Evolutionary conservation across 345 rosid species (phyloP).

Genomic region (Hibiscus trionum): DNA sequence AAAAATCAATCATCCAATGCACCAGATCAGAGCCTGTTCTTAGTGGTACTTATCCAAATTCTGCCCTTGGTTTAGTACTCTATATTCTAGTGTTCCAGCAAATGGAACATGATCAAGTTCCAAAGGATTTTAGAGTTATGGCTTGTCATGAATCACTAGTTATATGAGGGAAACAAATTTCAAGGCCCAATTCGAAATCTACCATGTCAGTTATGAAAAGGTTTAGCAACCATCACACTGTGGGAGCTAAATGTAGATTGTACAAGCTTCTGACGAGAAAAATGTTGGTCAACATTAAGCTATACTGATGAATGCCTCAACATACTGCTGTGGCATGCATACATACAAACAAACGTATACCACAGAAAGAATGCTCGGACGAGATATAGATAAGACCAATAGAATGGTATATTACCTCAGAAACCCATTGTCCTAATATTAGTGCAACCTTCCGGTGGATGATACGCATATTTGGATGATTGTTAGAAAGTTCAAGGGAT

Average conservation of each 20-base stretch:
- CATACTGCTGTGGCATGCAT: not conserved
- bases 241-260: not conserved
- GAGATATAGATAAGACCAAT: not conserved
- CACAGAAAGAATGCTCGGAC: not conserved
- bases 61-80: not conserved
- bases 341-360: not conserved
- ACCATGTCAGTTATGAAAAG: not conserved
- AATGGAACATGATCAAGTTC: not conserved
- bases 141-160: not conserved
- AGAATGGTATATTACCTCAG: constrained; percentile 54
- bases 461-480: constrained; percentile 84
- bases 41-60: not conserved
- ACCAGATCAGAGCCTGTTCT: not conserved
- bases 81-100: not conserved
- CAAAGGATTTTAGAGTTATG: not conserved
- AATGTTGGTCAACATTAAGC: not conserved
- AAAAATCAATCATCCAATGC: not conserved
- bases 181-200: not conserved
- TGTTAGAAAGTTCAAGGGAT: constrained; percentile 80
- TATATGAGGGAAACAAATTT: not conserved
- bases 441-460: constrained; percentile 92
- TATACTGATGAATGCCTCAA: constrained; percentile 6
- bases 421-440: constrained; percentile 97
- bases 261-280: not conserved
- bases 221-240: not conserved